Conservation (phyloP, 2,329 filamentous ascomycete genomes). For the Akanthomyces lecanii region DNA sequence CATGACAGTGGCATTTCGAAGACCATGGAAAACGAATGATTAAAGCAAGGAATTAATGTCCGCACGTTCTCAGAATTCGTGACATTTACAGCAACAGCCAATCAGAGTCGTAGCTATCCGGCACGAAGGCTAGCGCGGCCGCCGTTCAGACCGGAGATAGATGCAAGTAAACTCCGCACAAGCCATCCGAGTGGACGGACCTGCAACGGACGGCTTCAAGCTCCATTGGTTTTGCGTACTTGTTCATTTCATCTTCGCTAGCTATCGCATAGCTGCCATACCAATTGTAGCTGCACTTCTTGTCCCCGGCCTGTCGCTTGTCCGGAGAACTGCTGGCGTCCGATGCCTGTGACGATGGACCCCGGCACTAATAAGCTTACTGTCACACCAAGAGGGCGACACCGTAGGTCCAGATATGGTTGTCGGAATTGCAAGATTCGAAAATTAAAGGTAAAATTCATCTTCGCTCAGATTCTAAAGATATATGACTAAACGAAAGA, state of each 20-base stretch:
- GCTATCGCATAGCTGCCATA: neutral
- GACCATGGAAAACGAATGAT: neutral
- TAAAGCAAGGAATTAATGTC: neutral
- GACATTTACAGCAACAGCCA: neutral
- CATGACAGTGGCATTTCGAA: no score
- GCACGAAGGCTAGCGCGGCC: neutral
- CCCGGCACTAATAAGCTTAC: neutral
- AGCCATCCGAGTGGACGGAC: no score
- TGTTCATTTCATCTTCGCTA: neutral
- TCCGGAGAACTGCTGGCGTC: neutral
- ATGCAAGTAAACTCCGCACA: slow-evolving; percentile 4
- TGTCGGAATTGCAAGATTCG: slow-evolving; percentile 50
- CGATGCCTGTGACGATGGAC: neutral
- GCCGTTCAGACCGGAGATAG: neutral
- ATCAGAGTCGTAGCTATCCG: neutral
- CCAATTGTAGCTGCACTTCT: neutral
- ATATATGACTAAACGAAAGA: neutral
- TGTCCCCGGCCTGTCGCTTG: neutral
- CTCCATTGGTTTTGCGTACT: neutral
- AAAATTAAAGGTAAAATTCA: slow-evolving; percentile 41
- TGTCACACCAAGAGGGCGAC: neutral
- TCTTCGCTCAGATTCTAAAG: neutral
- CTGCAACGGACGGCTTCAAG: neutral
- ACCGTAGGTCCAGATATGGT: slow-evolving; percentile 38
- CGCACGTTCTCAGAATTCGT: neutral